These are phyloP conservation scores for Ustilago lituana DNA, from an alignment of 1,284 basidiomycete genomes.

Conservation along the genomic window DNA sequence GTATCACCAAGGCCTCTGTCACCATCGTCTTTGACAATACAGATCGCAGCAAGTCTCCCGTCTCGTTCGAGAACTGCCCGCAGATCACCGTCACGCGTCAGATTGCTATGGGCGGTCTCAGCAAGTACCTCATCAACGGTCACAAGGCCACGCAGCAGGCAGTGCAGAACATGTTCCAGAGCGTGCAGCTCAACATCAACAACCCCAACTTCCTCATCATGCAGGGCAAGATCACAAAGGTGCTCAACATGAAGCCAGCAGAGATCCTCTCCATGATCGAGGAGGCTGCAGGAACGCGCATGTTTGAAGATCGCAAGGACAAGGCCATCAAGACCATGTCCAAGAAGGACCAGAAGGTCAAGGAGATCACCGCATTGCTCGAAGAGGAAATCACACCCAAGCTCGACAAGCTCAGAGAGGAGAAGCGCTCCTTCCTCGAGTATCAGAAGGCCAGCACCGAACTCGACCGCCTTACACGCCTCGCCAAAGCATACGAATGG, in stretches of 20 bases:
- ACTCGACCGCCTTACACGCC: conserved; percentile 85
- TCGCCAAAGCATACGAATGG: conserved; percentile 92
- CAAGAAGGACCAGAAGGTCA: conserved; percentile 96
- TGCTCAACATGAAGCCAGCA: conserved; percentile 97
- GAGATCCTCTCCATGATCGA: conserved; percentile 99
- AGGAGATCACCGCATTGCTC: conserved; percentile 77
- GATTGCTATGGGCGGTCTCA: conserved; percentile 92
- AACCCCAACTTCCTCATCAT: conserved; percentile 99
- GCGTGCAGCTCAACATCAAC: conserved; percentile 98
- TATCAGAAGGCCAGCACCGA: conserved; percentile 91
- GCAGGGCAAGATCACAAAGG: conserved; percentile 82
- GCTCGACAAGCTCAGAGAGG: conserved; percentile 85
- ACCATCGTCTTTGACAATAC: conserved; percentile 99
- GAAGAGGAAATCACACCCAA: conserved; percentile 94
- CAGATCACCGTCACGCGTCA: conserved; percentile 98
- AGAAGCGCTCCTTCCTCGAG: conserved; percentile 88
- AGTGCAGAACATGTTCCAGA: conserved; percentile 93
- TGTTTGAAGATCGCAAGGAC: conserved; percentile 99
- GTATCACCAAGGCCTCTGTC: conserved; percentile 95
- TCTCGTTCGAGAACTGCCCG: conserved; percentile 81
- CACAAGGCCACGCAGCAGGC: conserved; percentile 90
- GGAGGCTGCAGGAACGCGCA: conserved; percentile 96
- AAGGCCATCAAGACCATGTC: conserved; percentile 96
- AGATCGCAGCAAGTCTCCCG: conserved; percentile 85
- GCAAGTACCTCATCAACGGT: conserved; percentile 97